phyloP scores from a whole-genome alignment of 345 rosid genomes.

The Nasturtium officinale region DNA sequence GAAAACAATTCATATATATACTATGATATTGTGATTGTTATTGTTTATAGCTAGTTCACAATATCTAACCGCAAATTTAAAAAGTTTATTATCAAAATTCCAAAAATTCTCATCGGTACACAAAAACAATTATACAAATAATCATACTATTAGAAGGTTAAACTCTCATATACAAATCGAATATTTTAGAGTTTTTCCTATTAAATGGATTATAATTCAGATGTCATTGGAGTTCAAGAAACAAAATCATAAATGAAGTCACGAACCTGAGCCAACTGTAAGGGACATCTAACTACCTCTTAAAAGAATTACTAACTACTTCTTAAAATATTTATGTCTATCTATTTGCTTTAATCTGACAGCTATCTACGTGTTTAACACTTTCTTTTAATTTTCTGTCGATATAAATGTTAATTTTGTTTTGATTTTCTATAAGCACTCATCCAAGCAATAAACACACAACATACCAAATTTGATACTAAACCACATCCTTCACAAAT shows the following conservation, averaged over 20 bases:
- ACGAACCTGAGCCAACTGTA: slow-evolving; percentile 26
- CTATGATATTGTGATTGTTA: too few relatives aligned
- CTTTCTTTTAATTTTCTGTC: background rate
- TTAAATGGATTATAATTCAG: background rate
- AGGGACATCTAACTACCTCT: background rate
- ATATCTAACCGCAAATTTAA: too few relatives aligned
- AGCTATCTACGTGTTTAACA: slow-evolving; percentile 9
- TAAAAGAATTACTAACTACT: too few relatives aligned
- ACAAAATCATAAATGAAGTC: slow-evolving; percentile 27
- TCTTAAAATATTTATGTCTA: background rate
- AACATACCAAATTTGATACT: background rate
- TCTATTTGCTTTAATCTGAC: slow-evolving; percentile 18
- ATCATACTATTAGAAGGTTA: background rate
- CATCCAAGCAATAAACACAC: background rate
- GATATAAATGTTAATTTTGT: slow-evolving; percentile 19
- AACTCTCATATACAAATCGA: background rate
- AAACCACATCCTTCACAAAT: too few relatives aligned
- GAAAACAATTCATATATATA: too few relatives aligned
- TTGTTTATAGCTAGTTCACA: too few relatives aligned
- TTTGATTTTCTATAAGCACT: background rate
- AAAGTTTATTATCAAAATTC: too few relatives aligned
- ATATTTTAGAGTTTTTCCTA: background rate
- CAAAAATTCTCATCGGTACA: background rate
- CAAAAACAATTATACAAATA: background rate
- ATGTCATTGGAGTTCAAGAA: slow-evolving; percentile 4